phyloP scores from a whole-genome alignment of 2,329 filamentous ascomycete genomes.

The Alternaria arborescens region DNA sequence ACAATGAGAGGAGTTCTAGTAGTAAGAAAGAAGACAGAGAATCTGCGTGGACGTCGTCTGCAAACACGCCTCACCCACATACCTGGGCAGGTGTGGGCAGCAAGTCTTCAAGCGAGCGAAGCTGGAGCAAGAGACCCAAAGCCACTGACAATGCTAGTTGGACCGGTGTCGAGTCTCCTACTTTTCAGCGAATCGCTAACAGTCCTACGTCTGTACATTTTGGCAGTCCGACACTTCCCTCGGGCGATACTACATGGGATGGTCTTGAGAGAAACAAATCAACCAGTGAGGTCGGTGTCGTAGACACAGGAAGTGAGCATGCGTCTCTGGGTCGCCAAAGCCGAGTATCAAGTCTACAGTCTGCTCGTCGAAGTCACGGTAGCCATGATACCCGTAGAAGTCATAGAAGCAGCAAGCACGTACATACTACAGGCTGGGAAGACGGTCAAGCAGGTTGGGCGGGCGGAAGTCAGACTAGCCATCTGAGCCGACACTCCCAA shows the following conservation, averaged over 20 bases:
- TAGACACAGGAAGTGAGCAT: constrained; percentile 17
- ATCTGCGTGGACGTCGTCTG: not conserved
- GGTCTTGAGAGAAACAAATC: constrained; percentile 31
- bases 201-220: not conserved
- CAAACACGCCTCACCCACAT: constrained; percentile 7
- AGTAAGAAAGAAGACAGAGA: not conserved
- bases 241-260: constrained; percentile 25
- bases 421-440: not conserved
- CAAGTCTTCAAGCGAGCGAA: not conserved
- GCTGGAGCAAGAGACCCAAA: constrained; percentile 5
- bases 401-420: not conserved
- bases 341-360: not conserved
- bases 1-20: not conserved
- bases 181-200: not conserved
- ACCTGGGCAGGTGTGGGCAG: constrained; percentile 4
- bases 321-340: constrained; percentile 16
- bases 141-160: constrained; percentile 4
- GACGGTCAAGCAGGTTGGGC: not conserved
- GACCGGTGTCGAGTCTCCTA: constrained; percentile 3
- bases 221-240: not conserved
- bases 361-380: not conserved
- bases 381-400: not conserved
- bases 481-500: not conserved
- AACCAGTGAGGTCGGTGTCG: constrained; percentile 30
- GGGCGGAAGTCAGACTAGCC: not conserved